Percentiles rank a stretch among this genome's conserved stretches.
phyloP scores from a whole-genome alignment of 768 basidiomycete genomes.

The Naganishia antarctica region DNA sequence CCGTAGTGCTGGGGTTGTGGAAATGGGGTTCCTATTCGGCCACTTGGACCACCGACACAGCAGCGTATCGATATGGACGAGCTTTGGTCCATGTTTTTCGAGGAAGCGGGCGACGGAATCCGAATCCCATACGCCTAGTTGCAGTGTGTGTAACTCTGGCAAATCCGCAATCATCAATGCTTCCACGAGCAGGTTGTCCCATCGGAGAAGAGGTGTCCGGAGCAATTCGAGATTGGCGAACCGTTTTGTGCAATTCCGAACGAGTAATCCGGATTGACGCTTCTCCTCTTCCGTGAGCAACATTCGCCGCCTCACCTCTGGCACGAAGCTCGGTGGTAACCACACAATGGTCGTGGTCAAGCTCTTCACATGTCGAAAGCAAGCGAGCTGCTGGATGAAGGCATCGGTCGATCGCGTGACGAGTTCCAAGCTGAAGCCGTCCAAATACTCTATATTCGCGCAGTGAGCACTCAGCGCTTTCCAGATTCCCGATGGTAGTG shows the following conservation, averaged over 20 bases:
- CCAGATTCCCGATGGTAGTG: not conserved
- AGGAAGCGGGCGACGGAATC: conserved; percentile 3
- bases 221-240: not conserved
- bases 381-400: not conserved
- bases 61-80: not conserved
- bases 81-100: conserved; percentile 8
- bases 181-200: conserved; percentile 19
- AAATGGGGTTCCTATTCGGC: not conserved
- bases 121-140: conserved; percentile 11
- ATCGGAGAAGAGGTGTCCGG: conserved; percentile 2
- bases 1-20: not conserved
- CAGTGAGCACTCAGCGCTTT: not conserved
- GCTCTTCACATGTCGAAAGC: not conserved
- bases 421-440: conserved; percentile 3
- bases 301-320: not conserved
- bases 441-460: not conserved
- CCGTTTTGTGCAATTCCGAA: not conserved
- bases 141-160: conserved; percentile 2
- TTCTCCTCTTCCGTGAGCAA: conserved; percentile 14
- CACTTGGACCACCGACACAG: conserved; percentile 1
- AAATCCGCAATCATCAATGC: conserved; percentile 11
- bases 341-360: conserved; percentile 5
- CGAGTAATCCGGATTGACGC: not conserved
- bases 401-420: not conserved
- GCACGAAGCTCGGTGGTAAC: conserved; percentile 9